These are phyloP conservation scores for Mycena sp. DNA, from an alignment of 1,284 basidiomycete genomes.

Conservation along the genomic window DNA sequence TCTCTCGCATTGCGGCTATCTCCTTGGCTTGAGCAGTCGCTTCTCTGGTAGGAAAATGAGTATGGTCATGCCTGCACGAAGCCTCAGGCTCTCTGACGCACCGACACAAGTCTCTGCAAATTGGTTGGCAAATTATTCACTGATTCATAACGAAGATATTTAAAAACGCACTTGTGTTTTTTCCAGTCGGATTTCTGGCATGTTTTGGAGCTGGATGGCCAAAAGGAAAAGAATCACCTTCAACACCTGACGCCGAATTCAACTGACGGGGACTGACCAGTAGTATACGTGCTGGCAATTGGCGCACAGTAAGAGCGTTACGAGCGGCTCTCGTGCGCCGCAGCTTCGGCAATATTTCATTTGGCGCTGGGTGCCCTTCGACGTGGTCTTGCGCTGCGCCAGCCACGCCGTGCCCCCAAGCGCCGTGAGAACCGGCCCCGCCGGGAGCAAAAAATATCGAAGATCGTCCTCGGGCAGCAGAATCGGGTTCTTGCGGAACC, in stretches of 20 bases:
- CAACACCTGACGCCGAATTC: no score
- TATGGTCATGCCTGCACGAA: no score
- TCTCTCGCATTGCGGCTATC: no score
- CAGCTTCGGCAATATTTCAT: slow-evolving; percentile 18
- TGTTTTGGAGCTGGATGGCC: slow-evolving; percentile 8
- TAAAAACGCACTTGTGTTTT: slow-evolving; percentile 24
- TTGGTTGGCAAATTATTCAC: background rate
- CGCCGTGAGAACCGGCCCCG: slow-evolving; percentile 18
- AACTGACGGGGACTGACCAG: slow-evolving; percentile 4
- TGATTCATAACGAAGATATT: background rate
- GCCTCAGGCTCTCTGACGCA: background rate
- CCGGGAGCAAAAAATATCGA: slow-evolving; percentile 1
- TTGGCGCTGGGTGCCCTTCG: slow-evolving; percentile 10
- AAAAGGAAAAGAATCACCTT: background rate
- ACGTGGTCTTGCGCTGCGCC: slow-evolving; percentile 13
- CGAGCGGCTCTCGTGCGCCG: slow-evolving; percentile 17
- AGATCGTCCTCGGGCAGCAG: background rate
- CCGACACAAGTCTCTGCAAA: slow-evolving; percentile 7
- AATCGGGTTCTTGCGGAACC: slow-evolving; percentile 24
- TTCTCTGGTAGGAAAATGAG: background rate
- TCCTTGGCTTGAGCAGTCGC: no score
- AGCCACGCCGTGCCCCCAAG: slow-evolving; percentile 28
- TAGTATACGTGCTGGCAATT: slow-evolving; percentile 29
- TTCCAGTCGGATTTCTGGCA: slow-evolving; percentile 22
- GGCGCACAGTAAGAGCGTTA: slow-evolving; percentile 18